phyloP scores from a whole-genome alignment of 371 early-diverging fungal species.

The Mucor circinelloides region DNA sequence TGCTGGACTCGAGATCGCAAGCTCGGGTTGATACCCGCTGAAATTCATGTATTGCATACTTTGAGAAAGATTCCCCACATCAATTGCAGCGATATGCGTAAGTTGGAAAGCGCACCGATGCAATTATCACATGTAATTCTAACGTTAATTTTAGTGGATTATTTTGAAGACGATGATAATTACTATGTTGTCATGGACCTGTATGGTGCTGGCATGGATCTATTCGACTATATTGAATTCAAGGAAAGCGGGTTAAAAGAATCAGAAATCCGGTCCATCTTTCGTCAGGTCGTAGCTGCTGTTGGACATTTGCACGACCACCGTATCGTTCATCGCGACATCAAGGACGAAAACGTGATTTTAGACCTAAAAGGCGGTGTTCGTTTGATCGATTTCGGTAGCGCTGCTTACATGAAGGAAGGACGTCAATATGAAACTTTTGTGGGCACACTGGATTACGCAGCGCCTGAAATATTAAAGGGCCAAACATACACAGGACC shows the following conservation, averaged over 20 bases:
- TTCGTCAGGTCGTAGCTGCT: slow-evolving; percentile 63
- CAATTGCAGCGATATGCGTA: slow-evolving; percentile 65
- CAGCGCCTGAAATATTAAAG: slow-evolving; percentile 67
- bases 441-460: slow-evolving; percentile 73
- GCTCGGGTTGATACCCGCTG: slow-evolving; percentile 68
- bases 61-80: slow-evolving; percentile 62
- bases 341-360: slow-evolving; percentile 81
- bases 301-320: slow-evolving; percentile 72
- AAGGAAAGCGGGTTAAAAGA: slow-evolving; percentile 54
- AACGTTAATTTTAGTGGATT: slow-evolving; percentile 38
- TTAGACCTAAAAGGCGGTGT: slow-evolving; percentile 54
- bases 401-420: slow-evolving; percentile 59
- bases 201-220: slow-evolving; percentile 69
- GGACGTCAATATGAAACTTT: slow-evolving; percentile 64
- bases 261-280: slow-evolving; percentile 58
- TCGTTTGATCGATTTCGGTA: slow-evolving; percentile 73
- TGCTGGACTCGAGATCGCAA: slow-evolving; percentile 67
- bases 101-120: slow-evolving; percentile 13
- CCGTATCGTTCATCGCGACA: slow-evolving; percentile 80
- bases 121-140: not conserved
- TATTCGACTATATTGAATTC: slow-evolving; percentile 77
- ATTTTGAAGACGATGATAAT: slow-evolving; percentile 69
- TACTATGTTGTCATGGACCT: slow-evolving; percentile 71
- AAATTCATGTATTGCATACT: slow-evolving; percentile 71
- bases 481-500: slow-evolving; percentile 65